phyloP scores from a whole-genome alignment of 2,329 filamentous ascomycete species.

The Biscogniauxia mediterranea region DNA sequence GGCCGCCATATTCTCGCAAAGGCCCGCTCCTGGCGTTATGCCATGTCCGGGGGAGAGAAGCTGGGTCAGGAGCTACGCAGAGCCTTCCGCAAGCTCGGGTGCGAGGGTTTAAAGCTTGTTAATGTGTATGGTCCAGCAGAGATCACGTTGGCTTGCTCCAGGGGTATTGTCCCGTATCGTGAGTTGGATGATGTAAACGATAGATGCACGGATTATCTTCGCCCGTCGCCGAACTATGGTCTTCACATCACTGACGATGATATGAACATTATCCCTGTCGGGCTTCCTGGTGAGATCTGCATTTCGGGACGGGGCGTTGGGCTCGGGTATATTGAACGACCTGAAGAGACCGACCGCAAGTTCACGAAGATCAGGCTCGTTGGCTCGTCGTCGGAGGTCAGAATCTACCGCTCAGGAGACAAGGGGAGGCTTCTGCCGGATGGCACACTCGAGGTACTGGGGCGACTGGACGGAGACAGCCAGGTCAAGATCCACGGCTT shows the following conservation, averaged over 20 bases:
- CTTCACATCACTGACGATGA: conserved; percentile 42
- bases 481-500: conserved; percentile 26
- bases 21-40: conserved; percentile 11
- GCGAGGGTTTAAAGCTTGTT: conserved; percentile 13
- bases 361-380: conserved; percentile 20
- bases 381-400: conserved; percentile 25
- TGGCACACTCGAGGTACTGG: conserved; percentile 37
- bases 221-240: conserved; percentile 28
- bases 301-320: conserved; percentile 43
- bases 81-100: conserved; percentile 8
- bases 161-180: too few species aligned
- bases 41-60: conserved; percentile 10
- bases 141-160: conserved; percentile 4
- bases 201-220: background rate
- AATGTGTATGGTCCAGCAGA: conserved; percentile 31
- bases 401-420: conserved; percentile 44
- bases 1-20: background rate
- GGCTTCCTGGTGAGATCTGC: conserved; percentile 41
- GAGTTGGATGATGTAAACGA: too few species aligned
- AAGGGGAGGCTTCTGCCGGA: conserved; percentile 33
- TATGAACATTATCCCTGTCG: conserved; percentile 31
- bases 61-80: background rate
- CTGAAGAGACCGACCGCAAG: conserved; percentile 19
- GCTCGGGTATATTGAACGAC: conserved; percentile 39
- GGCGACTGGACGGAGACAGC: conserved; percentile 37